Conservation (phyloP, 2,329 filamentous ascomycete genomes). For the Aspergillus persii region DNA sequence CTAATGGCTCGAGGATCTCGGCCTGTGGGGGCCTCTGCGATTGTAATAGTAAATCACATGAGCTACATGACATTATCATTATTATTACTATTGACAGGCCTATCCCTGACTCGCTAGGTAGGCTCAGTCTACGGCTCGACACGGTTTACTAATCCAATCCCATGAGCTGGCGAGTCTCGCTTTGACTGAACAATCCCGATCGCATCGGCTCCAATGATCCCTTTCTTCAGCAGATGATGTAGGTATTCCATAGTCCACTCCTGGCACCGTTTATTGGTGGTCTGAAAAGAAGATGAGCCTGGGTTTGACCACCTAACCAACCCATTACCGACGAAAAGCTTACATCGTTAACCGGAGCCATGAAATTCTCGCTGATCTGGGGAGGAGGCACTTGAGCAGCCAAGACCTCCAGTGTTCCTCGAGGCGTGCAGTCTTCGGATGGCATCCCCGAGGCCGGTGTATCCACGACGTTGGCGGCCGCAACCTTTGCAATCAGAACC, state of each 20-base stretch:
- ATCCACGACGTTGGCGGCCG: slow-evolving; percentile 23
- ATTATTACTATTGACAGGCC: too few species aligned
- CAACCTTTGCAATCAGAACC: slow-evolving; percentile 22
- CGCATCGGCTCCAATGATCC: slow-evolving; percentile 20
- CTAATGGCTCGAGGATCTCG: too few species aligned
- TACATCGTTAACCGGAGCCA: slow-evolving; percentile 36
- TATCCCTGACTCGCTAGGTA: too few species aligned
- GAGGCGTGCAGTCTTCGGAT: slow-evolving; percentile 20
- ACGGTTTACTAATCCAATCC: slow-evolving; percentile 20
- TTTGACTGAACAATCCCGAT: slow-evolving; percentile 28
- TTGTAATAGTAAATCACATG: too few species aligned
- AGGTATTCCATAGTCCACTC: slow-evolving; percentile 37
- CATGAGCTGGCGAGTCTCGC: slow-evolving; percentile 30
- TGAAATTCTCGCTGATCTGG: slow-evolving; percentile 31
- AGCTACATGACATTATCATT: too few species aligned
- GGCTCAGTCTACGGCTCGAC: background rate
- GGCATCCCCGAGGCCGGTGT: background rate
- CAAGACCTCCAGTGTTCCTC: slow-evolving; percentile 25
- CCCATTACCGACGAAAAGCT: background rate
- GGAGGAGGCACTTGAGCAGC: slow-evolving; percentile 29
- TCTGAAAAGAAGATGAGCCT: slow-evolving; percentile 12
- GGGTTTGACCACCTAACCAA: background rate
- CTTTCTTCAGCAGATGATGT: slow-evolving; percentile 22
- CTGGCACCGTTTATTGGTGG: slow-evolving; percentile 32
- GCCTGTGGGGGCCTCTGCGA: too few species aligned